phyloP scores from a whole-genome alignment of 2,329 filamentous ascomycete genomes.

The Epichloe sibirici region DNA sequence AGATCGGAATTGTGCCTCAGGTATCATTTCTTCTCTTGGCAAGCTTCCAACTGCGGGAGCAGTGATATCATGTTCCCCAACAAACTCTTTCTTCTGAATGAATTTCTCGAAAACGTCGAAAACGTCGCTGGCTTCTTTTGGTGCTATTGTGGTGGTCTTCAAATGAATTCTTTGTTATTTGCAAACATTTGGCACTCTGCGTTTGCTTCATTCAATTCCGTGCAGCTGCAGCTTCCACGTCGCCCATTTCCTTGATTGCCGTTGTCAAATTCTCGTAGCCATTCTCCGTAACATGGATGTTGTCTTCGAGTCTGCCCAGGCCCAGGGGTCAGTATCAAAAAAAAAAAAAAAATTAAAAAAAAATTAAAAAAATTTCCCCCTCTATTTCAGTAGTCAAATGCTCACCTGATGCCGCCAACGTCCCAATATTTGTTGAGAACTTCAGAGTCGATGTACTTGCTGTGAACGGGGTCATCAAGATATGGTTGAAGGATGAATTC shows the following conservation, averaged over 20 bases:
- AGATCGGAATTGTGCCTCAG: background rate
- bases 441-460: constrained; percentile 61
- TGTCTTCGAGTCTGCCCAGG: constrained; percentile 46
- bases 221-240: constrained; percentile 34
- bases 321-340: background rate
- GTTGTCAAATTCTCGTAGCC: constrained; percentile 64
- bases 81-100: background rate
- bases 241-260: constrained; percentile 53
- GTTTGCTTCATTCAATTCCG: background rate
- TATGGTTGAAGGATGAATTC: constrained; percentile 77
- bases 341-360: background rate
- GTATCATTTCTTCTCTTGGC: background rate
- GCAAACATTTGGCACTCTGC: background rate
- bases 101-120: accelerated
- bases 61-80: background rate
- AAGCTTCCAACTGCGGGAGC: background rate
- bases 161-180: background rate
- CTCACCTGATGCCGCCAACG: constrained; percentile 60
- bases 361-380: no score
- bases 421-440: constrained; percentile 73
- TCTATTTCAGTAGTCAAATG: constrained; percentile 5
- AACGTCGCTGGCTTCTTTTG: no score
- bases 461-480: constrained; percentile 57
- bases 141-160: background rate
- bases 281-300: constrained; percentile 57